Percentiles rank a stretch among this genome's conserved stretches.
Conservation (phyloP, 306 rosid genomes). For the Cucumis melo region DNA sequence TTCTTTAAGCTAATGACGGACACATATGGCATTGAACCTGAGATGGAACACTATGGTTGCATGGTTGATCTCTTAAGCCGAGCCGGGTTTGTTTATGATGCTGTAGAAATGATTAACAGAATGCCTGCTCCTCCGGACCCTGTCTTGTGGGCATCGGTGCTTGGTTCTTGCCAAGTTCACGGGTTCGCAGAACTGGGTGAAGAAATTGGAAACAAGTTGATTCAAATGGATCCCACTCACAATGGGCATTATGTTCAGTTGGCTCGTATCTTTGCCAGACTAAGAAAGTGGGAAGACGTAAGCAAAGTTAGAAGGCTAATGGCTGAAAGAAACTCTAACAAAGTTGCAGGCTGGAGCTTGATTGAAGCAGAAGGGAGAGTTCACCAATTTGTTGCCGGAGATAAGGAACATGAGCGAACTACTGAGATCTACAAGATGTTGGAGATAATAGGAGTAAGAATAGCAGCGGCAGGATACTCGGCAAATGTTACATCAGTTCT, state of each 20-base stretch:
- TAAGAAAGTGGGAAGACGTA: constrained; percentile 75
- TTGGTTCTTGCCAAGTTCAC: constrained; percentile 57
- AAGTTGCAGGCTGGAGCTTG: constrained; percentile 76
- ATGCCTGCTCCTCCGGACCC: constrained; percentile 48
- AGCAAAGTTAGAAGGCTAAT: constrained; percentile 51
- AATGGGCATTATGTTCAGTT: constrained; percentile 76
- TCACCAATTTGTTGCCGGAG: constrained; percentile 66
- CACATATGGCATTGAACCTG: constrained; percentile 38
- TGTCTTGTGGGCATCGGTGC: constrained; percentile 60
- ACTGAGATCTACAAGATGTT: constrained; percentile 43
- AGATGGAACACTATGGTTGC: constrained; percentile 86
- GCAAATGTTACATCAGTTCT: constrained; percentile 25
- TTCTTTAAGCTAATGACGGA: constrained; percentile 49
- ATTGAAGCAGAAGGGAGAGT: constrained; percentile 56
- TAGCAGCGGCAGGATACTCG: constrained; percentile 37
- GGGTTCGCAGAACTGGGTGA: constrained; percentile 57
- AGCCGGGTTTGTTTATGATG: constrained; percentile 53
- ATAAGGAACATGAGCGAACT: constrained; percentile 41
- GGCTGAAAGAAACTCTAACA: constrained; percentile 26
- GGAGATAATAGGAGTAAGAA: constrained; percentile 28
- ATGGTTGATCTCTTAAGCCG: constrained; percentile 73
- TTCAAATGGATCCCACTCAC: constrained; percentile 56
- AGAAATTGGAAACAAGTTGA: constrained; percentile 52
- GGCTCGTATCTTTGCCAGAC: constrained; percentile 52
- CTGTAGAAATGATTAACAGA: constrained; percentile 30